Conservation (phyloP, 1,284 basidiomycete genomes). For the Xanthoconium separans region DNA sequence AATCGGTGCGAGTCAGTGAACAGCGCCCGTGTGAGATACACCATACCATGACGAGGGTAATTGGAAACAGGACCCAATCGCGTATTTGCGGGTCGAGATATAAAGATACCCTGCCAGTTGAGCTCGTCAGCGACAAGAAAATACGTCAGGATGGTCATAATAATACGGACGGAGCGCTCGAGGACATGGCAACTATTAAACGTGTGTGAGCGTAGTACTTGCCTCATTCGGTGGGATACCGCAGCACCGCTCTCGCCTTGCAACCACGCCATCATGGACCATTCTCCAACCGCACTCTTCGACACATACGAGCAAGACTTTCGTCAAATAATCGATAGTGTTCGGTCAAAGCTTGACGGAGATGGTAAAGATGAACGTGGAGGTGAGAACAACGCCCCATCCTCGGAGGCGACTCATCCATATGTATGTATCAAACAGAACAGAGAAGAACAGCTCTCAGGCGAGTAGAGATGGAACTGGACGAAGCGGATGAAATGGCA, state of each 20-base stretch:
- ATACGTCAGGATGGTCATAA: conserved; percentile 7
- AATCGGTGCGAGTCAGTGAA: conserved; percentile 1
- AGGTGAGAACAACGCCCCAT: conserved; percentile 40
- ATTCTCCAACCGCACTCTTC: conserved; percentile 74
- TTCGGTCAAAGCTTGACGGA: conserved; percentile 67
- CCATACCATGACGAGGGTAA: conserved; percentile 94
- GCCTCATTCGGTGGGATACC: conserved; percentile 32
- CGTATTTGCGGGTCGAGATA: conserved; percentile 94
- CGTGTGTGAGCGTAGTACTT: conserved; percentile 9
- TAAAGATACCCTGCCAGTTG: conserved; percentile 58
- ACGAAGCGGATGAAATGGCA: conserved; percentile 98
- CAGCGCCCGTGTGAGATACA: conserved; percentile 1
- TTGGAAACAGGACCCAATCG: conserved; percentile 94
- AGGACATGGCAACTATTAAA: conserved; percentile 36
- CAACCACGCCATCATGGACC: conserved; percentile 55
- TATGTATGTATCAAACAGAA: conserved; percentile 47
- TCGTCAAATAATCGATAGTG: conserved; percentile 66
- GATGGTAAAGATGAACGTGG: conserved; percentile 55
- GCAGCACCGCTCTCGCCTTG: conserved; percentile 17
- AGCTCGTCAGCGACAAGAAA: conserved; percentile 12
- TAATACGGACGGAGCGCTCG: conserved; percentile 38
- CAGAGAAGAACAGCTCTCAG: conserved; percentile 81
- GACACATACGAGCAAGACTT: conserved; percentile 84
- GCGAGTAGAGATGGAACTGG: conserved; percentile 91
- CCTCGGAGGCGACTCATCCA: neutral